Base-by-base conservation (phyloP, 2,329 filamentous ascomycete species). In the Madurella fahalii region DNA sequence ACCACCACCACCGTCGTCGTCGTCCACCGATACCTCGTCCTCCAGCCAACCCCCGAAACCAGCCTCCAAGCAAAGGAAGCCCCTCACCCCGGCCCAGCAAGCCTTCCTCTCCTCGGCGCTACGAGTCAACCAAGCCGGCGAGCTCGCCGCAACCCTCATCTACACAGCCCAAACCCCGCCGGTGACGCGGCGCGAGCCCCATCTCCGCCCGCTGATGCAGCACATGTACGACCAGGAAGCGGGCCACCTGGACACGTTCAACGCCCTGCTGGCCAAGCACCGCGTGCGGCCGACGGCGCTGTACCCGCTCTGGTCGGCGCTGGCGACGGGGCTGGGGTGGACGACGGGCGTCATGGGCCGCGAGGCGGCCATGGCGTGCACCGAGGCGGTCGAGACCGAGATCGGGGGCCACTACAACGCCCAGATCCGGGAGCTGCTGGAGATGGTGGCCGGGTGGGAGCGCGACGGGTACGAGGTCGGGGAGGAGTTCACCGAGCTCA, bases 201-300 rank as follows among this genome's bases (percentile, higher is more conserved):
- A 96, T 68, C 84, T 99, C 16, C 86, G 90, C 7, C 87, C 90
- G 0, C 75, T 97, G 32, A 96, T 99, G 90, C 83, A 86, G 64
- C 94, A 97, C 79, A 99, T 99, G 94, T 92, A 96, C 77, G 90
- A 94, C 65, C 94, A 99, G 71, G 94, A 99, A 77, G 90, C 83
- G 12, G 87, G 84, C 9, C 94, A 99, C 72, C 85, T 97, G 63
- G 72, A 76, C 4, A 94, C 86, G 37, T 99, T 97, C 80, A 95
- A 96, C 71, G 66, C 77, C 2, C 80, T 97, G 25, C 77, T 97
- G 4, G 84, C 88, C 16, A 87, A 86, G 65, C 94, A 97, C 71
- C 90, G 91, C 53, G 85, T 99, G 49, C 89, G 94, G 0, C 94
- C 94, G 0, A 96, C 94, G 0, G 89, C 87, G 12, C 87, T 99